Evolutionary conservation across 2,329 filamentous ascomycete genomes (phyloP).

Genomic region (Davidsoniella eucalypti): DNA sequence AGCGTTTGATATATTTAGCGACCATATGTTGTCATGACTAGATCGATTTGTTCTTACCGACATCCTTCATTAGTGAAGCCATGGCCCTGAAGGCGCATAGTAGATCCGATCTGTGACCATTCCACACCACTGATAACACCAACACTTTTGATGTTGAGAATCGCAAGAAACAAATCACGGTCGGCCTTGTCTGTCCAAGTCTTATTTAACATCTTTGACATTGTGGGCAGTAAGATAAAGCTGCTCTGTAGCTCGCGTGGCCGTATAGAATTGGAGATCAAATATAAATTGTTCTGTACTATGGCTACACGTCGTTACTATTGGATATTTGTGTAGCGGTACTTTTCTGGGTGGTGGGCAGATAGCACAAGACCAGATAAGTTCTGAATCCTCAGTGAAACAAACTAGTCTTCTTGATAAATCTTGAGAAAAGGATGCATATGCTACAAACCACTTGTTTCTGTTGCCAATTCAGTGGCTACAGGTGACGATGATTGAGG

Average conservation of each 20-base stretch:
- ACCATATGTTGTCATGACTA: background rate
- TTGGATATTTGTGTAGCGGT: background rate
- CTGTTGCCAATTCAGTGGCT: too few relatives aligned
- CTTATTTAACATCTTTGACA: constrained; percentile 27
- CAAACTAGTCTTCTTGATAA: too few relatives aligned
- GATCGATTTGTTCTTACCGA: constrained; percentile 29
- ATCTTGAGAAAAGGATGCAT: too few relatives aligned
- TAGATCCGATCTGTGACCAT: constrained; percentile 45
- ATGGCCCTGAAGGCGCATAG: constrained; percentile 42
- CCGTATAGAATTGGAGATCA: background rate
- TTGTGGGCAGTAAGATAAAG: constrained; percentile 19
- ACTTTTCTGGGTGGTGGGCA: background rate
- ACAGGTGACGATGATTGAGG: too few relatives aligned
- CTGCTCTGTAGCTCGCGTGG: background rate
- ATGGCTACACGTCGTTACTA: background rate
- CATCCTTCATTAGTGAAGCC: constrained; percentile 49
- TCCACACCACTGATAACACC: constrained; percentile 44
- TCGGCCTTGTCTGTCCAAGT: constrained; percentile 46
- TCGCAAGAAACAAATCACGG: constrained; percentile 47
- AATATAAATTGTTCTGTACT: background rate
- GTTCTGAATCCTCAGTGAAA: background rate
- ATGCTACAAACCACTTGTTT: too few relatives aligned
- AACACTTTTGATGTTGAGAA: constrained; percentile 45
- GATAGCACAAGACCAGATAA: background rate
- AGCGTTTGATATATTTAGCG: background rate